Evolutionary conservation across 2,329 filamentous ascomycete species (phyloP), one percentile per base, ranked within the genome.

Genomic region (Ascochyta pisi): DNA sequence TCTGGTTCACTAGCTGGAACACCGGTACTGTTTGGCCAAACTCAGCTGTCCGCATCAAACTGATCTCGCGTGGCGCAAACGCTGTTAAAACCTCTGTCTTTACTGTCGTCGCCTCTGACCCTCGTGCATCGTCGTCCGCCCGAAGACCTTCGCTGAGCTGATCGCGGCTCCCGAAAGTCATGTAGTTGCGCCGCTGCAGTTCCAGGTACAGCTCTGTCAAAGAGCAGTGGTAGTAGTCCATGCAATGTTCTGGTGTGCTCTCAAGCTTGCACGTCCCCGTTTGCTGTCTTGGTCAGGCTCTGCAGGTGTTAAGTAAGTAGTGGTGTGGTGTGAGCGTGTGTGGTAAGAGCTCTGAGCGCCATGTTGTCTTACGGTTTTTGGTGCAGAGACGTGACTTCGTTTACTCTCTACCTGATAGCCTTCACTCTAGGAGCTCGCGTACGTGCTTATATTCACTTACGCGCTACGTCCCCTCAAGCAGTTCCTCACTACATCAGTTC

Each of bases 171-270:
- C 58, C 60, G n/a, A 19, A 35, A 8, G 57, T 45, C 12, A 19
- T 37, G 45, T 50, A 49, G 4, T 58, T 44, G 16, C 68, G 68
- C 4, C 68, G 61, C 29, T 31, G 41, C 15, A 65, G 38, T 47
- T 72, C 69, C 31, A 33, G 47, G 16, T 47, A 38, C 8, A 72
- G 54, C 7, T 64, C 51, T 15, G 50, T 48, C 9, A 43, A 45
- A 1, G 65, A 35, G 43, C 66, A 70, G 24, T 42, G 51, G 49
- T 70, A 71, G 31, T 71, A 72, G 39, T 65, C 57, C 68, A 68
- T 72, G 39, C 46, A 52, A 29, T 34, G 15, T 12, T 33, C 5
- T 35, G 19, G 29, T 15, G 29, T 13, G 12, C 13, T 13, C 12
- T 13, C 29, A 12, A 31, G 29, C 4, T 31, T 6, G 29, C 13